Conservation (phyloP, 768 basidiomycete species). For the Xerocomellus amylosporus region DNA sequence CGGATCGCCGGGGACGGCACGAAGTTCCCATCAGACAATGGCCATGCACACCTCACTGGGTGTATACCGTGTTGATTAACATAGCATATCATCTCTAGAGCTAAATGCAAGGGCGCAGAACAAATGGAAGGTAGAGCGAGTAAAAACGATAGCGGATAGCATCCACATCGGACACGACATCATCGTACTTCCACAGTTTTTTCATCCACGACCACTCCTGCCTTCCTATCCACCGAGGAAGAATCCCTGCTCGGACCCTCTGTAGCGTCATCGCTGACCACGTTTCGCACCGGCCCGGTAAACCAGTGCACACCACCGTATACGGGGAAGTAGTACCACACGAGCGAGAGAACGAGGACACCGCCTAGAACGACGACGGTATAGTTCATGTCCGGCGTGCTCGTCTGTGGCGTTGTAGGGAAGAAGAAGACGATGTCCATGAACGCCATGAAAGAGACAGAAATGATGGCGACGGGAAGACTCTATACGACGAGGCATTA, state of each 20-base stretch:
- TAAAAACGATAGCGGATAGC: neutral
- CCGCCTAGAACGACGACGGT: slow-evolving; percentile 64
- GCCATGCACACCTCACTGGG: neutral
- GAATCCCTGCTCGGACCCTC: neutral
- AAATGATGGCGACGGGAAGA: slow-evolving; percentile 47
- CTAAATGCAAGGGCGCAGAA: neutral
- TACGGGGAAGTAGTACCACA: slow-evolving; percentile 66
- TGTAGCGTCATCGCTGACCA: slow-evolving; percentile 21
- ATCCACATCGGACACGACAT: neutral
- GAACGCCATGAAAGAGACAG: slow-evolving; percentile 65
- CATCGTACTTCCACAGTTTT: neutral
- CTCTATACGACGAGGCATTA: slow-evolving; percentile 39
- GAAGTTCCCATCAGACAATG: too few species aligned
- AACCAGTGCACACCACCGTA: slow-evolving; percentile 77
- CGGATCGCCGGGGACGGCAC: too few species aligned
- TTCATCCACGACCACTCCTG: neutral
- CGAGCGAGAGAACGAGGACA: slow-evolving; percentile 50
- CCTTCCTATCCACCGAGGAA: slow-evolving; percentile 1
- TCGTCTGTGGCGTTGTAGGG: slow-evolving; percentile 50
- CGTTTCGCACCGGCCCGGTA: slow-evolving; percentile 57
- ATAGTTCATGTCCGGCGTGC: slow-evolving; percentile 63
- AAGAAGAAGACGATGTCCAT: slow-evolving; percentile 63
- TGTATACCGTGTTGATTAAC: too few species aligned
- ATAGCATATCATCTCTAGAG: neutral
- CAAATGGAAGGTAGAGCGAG: neutral